These are phyloP conservation scores for Gillenia trifoliata DNA, from an alignment of 306 rosid species.

Conservation along the genomic window DNA sequence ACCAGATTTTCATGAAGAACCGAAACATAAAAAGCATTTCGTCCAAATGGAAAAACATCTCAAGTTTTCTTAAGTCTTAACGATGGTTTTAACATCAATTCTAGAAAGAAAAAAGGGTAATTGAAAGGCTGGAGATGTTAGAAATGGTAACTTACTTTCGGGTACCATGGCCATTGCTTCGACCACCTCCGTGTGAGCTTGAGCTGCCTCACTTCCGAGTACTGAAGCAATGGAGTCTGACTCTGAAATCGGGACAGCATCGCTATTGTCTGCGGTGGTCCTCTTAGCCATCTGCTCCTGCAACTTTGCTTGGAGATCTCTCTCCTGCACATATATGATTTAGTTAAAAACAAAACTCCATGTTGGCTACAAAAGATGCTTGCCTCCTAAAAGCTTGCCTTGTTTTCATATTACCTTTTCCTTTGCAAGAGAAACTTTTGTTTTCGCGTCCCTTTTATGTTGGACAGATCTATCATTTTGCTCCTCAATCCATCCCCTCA, in stretches of 20 bases:
- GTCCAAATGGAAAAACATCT: neutral
- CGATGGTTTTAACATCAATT: neutral
- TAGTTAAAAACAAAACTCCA: neutral
- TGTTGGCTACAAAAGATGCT: neutral
- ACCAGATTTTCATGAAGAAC: neutral
- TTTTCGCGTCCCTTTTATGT: slow-evolving; percentile 29
- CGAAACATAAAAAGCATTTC: neutral
- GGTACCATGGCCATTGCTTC: slow-evolving; percentile 35
- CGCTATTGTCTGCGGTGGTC: slow-evolving; percentile 23
- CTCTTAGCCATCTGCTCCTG: slow-evolving; percentile 44
- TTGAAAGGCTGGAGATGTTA: neutral
- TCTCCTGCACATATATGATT: slow-evolving; percentile 26
- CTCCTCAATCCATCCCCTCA: slow-evolving; percentile 46
- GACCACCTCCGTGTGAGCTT: slow-evolving; percentile 49
- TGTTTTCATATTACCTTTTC: slow-evolving; percentile 29
- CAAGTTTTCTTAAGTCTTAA: neutral
- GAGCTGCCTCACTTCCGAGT: slow-evolving; percentile 47
- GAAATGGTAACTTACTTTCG: slow-evolving; percentile 38
- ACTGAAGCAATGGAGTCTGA: slow-evolving; percentile 28
- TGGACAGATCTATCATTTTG: slow-evolving; percentile 28
- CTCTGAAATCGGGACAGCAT: slow-evolving; percentile 26
- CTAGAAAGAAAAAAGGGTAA: neutral
- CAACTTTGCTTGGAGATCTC: slow-evolving; percentile 33
- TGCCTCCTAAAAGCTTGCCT: neutral
- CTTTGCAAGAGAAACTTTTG: slow-evolving; percentile 34